These are phyloP conservation scores for Globisporangium orthogonon DNA, from an alignment of 352 stramenopile species.

Conservation along the genomic window DNA sequence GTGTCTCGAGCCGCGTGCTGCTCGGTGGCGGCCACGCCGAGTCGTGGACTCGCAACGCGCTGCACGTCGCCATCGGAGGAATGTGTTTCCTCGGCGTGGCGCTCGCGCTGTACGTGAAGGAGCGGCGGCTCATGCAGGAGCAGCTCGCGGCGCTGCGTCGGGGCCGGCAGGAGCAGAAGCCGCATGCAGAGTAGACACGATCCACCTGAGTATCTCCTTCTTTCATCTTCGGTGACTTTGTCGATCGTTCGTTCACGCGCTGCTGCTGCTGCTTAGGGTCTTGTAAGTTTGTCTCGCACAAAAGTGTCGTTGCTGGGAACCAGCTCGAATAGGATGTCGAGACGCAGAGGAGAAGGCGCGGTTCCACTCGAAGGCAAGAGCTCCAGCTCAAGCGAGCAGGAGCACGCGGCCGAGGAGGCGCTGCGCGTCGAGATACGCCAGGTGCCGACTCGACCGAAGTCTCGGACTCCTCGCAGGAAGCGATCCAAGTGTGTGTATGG, in stretches of 20 bases:
- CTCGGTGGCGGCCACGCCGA: slow-evolving; percentile 15
- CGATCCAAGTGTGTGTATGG: no score
- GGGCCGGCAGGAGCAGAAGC: slow-evolving; percentile 5
- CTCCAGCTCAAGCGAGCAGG: not conserved
- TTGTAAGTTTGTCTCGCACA: no score
- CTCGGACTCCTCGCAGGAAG: no score
- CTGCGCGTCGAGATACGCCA: slow-evolving; percentile 20
- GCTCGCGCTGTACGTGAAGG: slow-evolving; percentile 37
- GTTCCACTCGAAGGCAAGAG: not conserved
- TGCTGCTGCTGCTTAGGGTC: no score
- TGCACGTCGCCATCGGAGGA: slow-evolving; percentile 40
- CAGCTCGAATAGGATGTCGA: not conserved
- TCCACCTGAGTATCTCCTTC: no score
- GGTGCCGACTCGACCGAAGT: not conserved
- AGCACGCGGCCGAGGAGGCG: slow-evolving; percentile 7
- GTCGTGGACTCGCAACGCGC: slow-evolving; percentile 24
- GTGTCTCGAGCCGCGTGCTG: slow-evolving; percentile 34
- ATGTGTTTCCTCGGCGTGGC: slow-evolving; percentile 37
- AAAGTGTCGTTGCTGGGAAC: no score
- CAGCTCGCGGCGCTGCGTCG: slow-evolving; percentile 25
- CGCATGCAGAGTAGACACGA: slow-evolving; percentile 15
- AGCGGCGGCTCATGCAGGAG: slow-evolving; percentile 30
- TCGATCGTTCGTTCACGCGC: not conserved
- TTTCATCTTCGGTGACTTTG: no score
- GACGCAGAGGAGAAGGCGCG: not conserved